These are phyloP conservation scores for Candida chauliodis DNA, from an alignment of 805 yeast species.

Conservation along the genomic window DNA sequence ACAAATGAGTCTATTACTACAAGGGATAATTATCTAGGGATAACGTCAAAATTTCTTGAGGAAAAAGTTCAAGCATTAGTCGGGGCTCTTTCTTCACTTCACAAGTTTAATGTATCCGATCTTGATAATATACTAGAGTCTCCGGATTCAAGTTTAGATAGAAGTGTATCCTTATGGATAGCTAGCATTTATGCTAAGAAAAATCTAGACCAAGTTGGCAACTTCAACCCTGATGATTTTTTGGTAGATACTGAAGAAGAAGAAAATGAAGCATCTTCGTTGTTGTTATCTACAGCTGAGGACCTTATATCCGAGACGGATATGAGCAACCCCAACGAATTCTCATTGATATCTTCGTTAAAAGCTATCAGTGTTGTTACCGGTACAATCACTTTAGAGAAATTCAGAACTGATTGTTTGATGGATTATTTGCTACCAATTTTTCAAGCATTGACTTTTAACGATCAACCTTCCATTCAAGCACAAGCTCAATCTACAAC, in stretches of 20 bases:
- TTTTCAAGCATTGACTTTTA: constrained; percentile 64
- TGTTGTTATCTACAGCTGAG: constrained; percentile 36
- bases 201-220: constrained; percentile 12
- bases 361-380: constrained; percentile 40
- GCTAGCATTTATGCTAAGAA: constrained; percentile 17
- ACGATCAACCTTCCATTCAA: constrained; percentile 40
- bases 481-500: constrained; percentile 56
- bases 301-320: constrained; percentile 19
- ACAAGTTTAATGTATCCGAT: constrained; percentile 8
- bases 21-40: background rate
- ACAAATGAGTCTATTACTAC: background rate
- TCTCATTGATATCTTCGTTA: constrained; percentile 38
- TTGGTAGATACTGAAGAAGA: constrained; percentile 14
- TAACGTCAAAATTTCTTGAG: constrained; percentile 20
- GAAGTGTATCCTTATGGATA: constrained; percentile 29
- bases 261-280: constrained; percentile 22
- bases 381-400: constrained; percentile 18
- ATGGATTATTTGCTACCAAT: constrained; percentile 72
- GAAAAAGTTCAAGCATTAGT: constrained; percentile 12
- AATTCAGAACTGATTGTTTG: constrained; percentile 48
- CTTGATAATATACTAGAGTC: constrained; percentile 16
- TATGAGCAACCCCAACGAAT: constrained; percentile 15
- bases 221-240: constrained; percentile 20
- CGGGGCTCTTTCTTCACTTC: constrained; percentile 10
- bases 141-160: constrained; percentile 7